Conservation (phyloP, 1,284 basidiomycete species). For the Sporisorium exsertum region DNA sequence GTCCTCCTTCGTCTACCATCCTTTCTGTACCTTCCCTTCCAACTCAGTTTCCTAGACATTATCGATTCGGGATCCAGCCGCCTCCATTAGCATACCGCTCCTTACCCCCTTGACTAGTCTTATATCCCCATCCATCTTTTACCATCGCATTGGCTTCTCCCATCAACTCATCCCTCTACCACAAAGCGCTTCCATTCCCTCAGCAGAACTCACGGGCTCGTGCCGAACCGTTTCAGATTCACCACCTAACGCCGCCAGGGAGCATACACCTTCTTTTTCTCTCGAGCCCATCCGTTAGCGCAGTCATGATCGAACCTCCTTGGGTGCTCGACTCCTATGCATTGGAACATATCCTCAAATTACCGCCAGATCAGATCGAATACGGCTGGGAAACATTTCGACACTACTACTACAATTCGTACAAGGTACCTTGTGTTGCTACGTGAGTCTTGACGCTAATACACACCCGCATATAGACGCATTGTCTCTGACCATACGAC, state of each 20-base stretch:
- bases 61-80: background rate
- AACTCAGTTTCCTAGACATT: background rate
- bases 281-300: background rate
- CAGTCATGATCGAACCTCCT: conserved; percentile 17
- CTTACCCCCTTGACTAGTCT: background rate
- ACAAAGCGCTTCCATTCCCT: background rate
- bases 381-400: conserved; percentile 22
- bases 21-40: background rate
- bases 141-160: background rate
- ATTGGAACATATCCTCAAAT: conserved; percentile 9
- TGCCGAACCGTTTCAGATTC: background rate
- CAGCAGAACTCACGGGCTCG: background rate
- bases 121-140: background rate
- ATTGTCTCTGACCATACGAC: background rate
- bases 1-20: background rate
- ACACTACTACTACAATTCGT: conserved; percentile 34
- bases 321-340: conserved; percentile 25
- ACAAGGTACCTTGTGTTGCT: conserved; percentile 30
- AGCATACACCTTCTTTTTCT: background rate
- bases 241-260: background rate
- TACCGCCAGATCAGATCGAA: conserved; percentile 17
- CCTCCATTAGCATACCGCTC: background rate
- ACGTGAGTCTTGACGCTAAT: conserved; percentile 12
- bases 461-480: background rate
- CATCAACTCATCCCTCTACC: background rate